Conservation (phyloP, 345 rosid genomes). For the Punica granatum region DNA sequence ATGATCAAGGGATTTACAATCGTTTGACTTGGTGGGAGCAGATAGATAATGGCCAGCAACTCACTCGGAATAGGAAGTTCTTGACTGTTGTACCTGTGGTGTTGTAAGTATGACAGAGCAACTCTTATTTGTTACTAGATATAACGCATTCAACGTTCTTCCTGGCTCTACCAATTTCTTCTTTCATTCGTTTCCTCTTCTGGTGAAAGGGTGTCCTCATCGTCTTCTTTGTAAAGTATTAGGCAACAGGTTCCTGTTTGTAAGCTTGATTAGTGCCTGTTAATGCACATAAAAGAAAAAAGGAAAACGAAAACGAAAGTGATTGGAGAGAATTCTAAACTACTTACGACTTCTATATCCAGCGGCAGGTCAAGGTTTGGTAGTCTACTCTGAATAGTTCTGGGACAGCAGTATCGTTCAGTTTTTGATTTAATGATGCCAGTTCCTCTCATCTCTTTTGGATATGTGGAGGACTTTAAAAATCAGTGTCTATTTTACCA, state of each 20-base stretch:
- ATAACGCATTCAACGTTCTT: background rate
- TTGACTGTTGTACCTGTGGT: conserved; percentile 91
- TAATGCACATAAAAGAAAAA: background rate
- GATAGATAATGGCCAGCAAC: conserved; percentile 91
- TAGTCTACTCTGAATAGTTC: no score
- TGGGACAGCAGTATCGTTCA: no score
- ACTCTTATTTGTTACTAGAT: background rate
- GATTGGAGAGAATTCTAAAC: background rate
- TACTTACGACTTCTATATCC: background rate
- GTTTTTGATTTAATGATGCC: no score
- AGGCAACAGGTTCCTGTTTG: background rate
- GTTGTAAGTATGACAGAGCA: conserved; percentile 43
- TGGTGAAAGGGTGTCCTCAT: background rate
- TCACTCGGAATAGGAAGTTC: conserved; percentile 91
- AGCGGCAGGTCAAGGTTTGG: no score
- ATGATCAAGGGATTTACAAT: conserved; percentile 98
- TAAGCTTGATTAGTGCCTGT: background rate
- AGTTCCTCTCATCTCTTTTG: no score
- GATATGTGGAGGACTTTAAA: background rate
- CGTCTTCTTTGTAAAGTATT: background rate
- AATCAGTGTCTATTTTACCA: background rate
- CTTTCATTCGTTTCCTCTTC: background rate
- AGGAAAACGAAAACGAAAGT: background rate
- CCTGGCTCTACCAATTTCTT: background rate
- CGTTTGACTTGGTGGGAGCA: conserved; percentile 99